Base-by-base conservation (phyloP, 2,329 filamentous ascomycete species). In the Parastagonospora nodorum region DNA sequence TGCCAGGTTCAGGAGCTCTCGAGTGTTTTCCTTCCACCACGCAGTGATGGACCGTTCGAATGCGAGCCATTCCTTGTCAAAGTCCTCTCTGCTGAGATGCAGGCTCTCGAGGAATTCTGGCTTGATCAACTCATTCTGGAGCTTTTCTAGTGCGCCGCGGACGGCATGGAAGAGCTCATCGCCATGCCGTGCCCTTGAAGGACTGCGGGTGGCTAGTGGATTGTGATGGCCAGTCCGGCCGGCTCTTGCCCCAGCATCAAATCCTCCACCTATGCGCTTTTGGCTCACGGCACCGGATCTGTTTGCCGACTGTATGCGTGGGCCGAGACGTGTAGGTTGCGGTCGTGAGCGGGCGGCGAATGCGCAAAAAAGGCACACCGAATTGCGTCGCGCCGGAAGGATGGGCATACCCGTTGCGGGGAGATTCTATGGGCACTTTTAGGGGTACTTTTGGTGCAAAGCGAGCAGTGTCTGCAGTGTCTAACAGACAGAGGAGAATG, bases 301-400 rank as follows among this genome's bases (percentile, higher is more conserved):
- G 19, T 42, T 42, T 27, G 16, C 16, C 2, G 29, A 35, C 48
- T 27, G 28, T 11, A 55, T 58, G 14, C 51, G 48, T 47, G 69
- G 59, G 51, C 73, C 53, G 50, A 72, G 55, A 68, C 61, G 64
- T 55, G 60, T 57, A 8, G 59, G 42, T 39, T 44, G 57, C 42
- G 50, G 44, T 19, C 51, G 53, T 40, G 58, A 48, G 46, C 60
- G 66, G 37, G 62, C 61, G 36, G 70, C 67, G 52, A 72, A 68
- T 45, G 71, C 64, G 68, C 76, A 77, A 56, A 74, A 69, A 40
- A 77, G 66, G 71, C 76, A 78, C 58, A 67, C 60, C 61, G 67
- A 63, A 27, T 61, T 57, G 48, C 63, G 67, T 58, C 60, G 69
- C 35, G 59, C 47, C 19, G 63, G 50, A 53, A 58, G 53, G 16